These are phyloP conservation scores for Phytophthora brassicae DNA, from an alignment of 352 stramenopile genomes.

Conservation along the genomic window DNA sequence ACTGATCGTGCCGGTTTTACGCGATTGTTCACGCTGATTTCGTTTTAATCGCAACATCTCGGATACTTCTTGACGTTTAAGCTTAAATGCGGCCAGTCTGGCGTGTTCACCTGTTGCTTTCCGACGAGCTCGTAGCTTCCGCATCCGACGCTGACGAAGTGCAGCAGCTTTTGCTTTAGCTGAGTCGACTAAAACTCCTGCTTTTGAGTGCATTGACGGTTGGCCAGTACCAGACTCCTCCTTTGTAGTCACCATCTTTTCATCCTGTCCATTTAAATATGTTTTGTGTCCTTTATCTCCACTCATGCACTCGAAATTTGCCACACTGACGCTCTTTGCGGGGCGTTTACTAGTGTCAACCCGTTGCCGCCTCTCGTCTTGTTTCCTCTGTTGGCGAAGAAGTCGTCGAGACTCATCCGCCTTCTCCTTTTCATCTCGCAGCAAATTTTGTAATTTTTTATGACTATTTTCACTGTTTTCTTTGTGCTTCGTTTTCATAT, in stretches of 20 bases:
- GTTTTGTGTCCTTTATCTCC: neutral
- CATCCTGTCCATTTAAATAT: too few relatives aligned
- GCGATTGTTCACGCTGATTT: conserved; percentile 13
- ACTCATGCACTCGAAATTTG: neutral
- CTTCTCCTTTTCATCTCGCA: neutral
- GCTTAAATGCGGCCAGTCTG: conserved; percentile 13
- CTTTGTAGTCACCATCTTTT: neutral
- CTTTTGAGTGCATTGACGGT: neutral
- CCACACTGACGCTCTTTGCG: neutral
- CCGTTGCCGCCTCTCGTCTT: neutral
- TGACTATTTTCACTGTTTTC: neutral
- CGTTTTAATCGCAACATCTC: conserved; percentile 6
- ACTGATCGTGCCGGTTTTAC: conserved; percentile 4
- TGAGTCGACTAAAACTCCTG: neutral
- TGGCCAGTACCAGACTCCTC: neutral
- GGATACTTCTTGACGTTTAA: conserved; percentile 9
- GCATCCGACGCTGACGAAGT: conserved; percentile 15
- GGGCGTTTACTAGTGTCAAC: neutral
- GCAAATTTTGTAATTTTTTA: neutral
- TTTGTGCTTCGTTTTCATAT: too few relatives aligned
- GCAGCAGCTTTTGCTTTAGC: conserved; percentile 11
- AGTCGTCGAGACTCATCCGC: neutral
- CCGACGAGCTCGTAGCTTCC: conserved; percentile 17
- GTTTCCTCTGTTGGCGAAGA: neutral
- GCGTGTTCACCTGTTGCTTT: conserved; percentile 18